Percentiles rank a stretch among this genome's conserved stretches.
phyloP scores from a whole-genome alignment of 2,329 filamentous ascomycete species.

The Phaeosphaeria sp. region DNA sequence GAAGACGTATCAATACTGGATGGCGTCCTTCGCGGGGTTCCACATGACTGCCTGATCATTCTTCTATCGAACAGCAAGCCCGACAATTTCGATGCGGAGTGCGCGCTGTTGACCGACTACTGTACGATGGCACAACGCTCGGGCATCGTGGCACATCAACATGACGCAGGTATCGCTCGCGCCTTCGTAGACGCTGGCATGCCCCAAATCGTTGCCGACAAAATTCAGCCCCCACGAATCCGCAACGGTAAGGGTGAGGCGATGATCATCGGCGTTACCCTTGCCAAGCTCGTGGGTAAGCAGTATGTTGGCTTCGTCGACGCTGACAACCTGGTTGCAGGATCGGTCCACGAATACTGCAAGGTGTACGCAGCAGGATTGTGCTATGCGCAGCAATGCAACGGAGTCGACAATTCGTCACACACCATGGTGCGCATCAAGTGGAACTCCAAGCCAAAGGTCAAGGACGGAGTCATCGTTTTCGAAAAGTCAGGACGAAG shows the following conservation, averaged over 20 bases:
- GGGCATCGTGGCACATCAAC: constrained; percentile 14
- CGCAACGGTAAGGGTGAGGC: constrained; percentile 25
- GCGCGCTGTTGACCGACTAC: constrained; percentile 7
- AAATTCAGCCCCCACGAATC: constrained; percentile 1
- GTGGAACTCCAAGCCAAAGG: constrained; percentile 25
- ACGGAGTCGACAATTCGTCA: neutral
- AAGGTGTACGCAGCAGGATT: constrained; percentile 23
- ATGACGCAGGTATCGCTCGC: constrained; percentile 11
- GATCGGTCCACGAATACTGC: constrained; percentile 25
- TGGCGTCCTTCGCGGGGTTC: constrained; percentile 21
- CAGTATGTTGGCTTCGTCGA: constrained; percentile 21
- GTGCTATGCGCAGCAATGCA: constrained; percentile 7
- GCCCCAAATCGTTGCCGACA: constrained; percentile 3
- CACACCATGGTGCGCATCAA: constrained; percentile 26
- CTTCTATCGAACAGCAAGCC: constrained; percentile 21
- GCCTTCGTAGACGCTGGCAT: constrained; percentile 13
- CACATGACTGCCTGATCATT: constrained; percentile 18
- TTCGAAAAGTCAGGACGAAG: constrained; percentile 17
- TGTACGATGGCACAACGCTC: constrained; percentile 6
- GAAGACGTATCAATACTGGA: constrained; percentile 17
- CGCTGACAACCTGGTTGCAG: constrained; percentile 22
- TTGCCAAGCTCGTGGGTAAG: constrained; percentile 14
- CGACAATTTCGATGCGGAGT: constrained; percentile 10
- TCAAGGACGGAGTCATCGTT: constrained; percentile 11
- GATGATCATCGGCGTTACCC: constrained; percentile 18